Conservation (phyloP, 2,329 filamentous ascomycete genomes). For the Claviceps paspali region DNA sequence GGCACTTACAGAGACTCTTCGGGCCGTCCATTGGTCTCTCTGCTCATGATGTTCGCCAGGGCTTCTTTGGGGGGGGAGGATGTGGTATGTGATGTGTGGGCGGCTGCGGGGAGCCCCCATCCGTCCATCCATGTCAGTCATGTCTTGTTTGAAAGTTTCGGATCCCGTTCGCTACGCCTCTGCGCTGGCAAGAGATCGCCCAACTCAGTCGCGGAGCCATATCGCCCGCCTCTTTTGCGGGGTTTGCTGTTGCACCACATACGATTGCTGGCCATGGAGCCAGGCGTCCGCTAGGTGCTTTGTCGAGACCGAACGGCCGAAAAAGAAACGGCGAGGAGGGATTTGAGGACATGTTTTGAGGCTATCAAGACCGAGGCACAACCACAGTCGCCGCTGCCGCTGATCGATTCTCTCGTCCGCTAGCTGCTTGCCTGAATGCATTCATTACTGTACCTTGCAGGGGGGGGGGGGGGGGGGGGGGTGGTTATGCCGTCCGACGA, state of each 20-base stretch:
- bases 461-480: too few species aligned
- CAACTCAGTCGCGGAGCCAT: slow-evolving; percentile 1
- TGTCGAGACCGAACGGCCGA: background rate
- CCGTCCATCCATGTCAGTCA: slow-evolving; percentile 1
- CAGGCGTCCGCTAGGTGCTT: background rate
- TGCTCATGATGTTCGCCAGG: too few species aligned
- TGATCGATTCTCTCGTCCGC: background rate
- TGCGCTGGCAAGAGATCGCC: slow-evolving; percentile 2
- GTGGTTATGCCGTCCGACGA: too few species aligned
- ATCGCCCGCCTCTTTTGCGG: slow-evolving; percentile 6
- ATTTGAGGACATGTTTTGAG: background rate
- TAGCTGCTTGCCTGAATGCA: background rate
- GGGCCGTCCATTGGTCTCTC: too few species aligned
- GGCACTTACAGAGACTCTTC: too few species aligned
- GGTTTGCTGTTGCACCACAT: slow-evolving; percentile 9
- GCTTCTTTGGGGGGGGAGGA: too few species aligned
- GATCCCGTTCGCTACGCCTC: slow-evolving; percentile 2
- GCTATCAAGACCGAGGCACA: background rate
- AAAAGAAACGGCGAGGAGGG: background rate
- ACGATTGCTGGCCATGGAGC: slow-evolving; percentile 4
- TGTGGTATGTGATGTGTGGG: background rate
- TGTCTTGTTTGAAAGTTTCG: too few species aligned
- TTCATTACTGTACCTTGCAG: slow-evolving; percentile 2
- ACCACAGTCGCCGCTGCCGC: too few species aligned
- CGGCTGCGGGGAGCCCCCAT: slow-evolving; percentile 3